A percentile compares a stretch with the other conserved stretches of the same genome.
These are phyloP conservation scores for Cairneyella variabilis DNA, from an alignment of 495 filamentous ascomycete genomes.

Conservation along the genomic window DNA sequence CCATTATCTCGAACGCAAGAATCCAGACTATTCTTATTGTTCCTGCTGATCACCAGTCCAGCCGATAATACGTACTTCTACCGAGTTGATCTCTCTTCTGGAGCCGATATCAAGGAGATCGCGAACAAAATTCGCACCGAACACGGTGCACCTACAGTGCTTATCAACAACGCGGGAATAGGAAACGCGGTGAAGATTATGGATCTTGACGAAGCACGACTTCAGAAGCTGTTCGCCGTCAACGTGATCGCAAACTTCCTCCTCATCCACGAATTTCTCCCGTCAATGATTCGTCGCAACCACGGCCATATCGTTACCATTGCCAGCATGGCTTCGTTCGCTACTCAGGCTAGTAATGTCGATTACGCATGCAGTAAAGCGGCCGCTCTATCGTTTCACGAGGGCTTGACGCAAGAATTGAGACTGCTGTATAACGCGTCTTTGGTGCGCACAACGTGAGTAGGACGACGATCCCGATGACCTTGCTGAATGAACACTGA, in stretches of 20 bases:
- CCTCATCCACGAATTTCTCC: constrained; percentile 60
- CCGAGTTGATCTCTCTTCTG: constrained; percentile 57
- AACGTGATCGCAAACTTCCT: constrained; percentile 66
- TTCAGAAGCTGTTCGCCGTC: constrained; percentile 62
- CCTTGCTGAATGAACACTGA: too few relatives aligned
- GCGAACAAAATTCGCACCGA: constrained; percentile 44
- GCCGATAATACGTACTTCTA: constrained; percentile 37
- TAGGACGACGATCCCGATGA: constrained; percentile 54
- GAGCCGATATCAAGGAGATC: constrained; percentile 37
- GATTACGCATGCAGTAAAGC: constrained; percentile 66
- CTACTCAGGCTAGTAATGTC: constrained; percentile 57
- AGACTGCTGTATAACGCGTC: constrained; percentile 54
- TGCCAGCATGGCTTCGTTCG: constrained; percentile 54
- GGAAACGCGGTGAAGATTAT: constrained; percentile 55
- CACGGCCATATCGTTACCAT: constrained; percentile 74
- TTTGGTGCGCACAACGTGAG: constrained; percentile 59
- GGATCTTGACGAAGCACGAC: constrained; percentile 43
- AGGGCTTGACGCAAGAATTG: constrained; percentile 62
- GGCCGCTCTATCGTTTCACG: constrained; percentile 61
- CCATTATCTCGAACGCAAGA: too few relatives aligned
- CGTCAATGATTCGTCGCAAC: constrained; percentile 55
- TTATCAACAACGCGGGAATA: constrained; percentile 74
- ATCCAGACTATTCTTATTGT: too few relatives aligned
- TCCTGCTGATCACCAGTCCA: background rate
- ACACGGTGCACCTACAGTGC: constrained; percentile 60